phyloP scores from a whole-genome alignment of 2,329 filamentous ascomycete species.

The Saccharata proteae region DNA sequence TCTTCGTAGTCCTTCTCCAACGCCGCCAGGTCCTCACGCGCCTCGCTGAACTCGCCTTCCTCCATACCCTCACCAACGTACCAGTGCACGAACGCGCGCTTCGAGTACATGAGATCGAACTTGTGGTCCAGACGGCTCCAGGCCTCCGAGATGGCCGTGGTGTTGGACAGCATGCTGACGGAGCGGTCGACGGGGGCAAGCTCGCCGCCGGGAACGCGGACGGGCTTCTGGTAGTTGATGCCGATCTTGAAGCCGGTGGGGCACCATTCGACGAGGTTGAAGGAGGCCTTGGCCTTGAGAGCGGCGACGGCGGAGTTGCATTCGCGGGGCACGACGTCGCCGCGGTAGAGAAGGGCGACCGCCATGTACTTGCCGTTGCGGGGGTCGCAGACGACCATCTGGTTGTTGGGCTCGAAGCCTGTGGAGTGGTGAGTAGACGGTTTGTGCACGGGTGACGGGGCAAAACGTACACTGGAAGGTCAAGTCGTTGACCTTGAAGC shows the following conservation, averaged over 20 bases:
- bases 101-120: constrained; percentile 99
- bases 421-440: constrained; percentile 62
- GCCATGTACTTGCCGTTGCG: constrained; percentile 99
- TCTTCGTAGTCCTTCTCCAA: constrained; percentile 98
- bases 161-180: constrained; percentile 99
- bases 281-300: constrained; percentile 98
- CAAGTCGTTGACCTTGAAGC: constrained; percentile 72
- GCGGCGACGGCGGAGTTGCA: constrained; percentile 84
- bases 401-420: constrained; percentile 99
- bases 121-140: constrained; percentile 95
- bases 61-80: constrained; percentile 99
- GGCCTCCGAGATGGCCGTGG: constrained; percentile 94
- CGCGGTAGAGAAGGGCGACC: constrained; percentile 93
- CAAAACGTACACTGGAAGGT: constrained; percentile 55
- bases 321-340: constrained; percentile 95
- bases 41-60: constrained; percentile 99
- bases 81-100: constrained; percentile 99
- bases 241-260: constrained; percentile 99
- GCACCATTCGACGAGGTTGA: constrained; percentile 99
- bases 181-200: constrained; percentile 96
- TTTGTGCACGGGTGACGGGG: not conserved
- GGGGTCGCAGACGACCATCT: constrained; percentile 99
- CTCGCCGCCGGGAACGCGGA: constrained; percentile 93
- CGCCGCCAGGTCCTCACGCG: constrained; percentile 94
- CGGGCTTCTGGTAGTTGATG: constrained; percentile 98